Evolutionary conservation across 768 basidiomycete species (phyloP), one percentile per base, ranked within the genome.

Genomic region (Imleria badia): DNA sequence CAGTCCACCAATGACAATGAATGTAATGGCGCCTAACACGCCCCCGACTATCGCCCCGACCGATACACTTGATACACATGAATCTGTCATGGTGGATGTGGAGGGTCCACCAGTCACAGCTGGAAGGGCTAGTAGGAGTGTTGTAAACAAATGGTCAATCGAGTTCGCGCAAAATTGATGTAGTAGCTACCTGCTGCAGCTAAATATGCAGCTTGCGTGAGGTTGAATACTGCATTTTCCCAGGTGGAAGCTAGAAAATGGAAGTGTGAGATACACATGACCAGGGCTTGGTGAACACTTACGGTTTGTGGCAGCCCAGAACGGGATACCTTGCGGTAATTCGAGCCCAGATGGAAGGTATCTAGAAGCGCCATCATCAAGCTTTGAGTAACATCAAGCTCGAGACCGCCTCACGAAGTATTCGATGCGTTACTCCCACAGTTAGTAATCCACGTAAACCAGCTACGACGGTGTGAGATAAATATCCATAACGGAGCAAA

Each of bases 261-360:
- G 50, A 45, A 34, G 2, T 11, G 15, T 60, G 41, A 63, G 48
- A 30, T n/a, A 40, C 14, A 36, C 1, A 36, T 20, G 9, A 20
- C 11, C 6, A 31, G 7, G 13, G 10, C 2, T 39, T 22, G 1
- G 14, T 40, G 19, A 45, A 46, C 30, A 39, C 61, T 33, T 38
- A 69, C 68, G 67, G 22, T 71, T 59, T 35, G 46, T 59, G 12
- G 55, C 29, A 5, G 68, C 60, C 59, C 61, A 69, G 46, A 39
- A 65, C 1, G 68, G 68, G 42, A 69, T 63, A 9, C 59, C 40
- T 30, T 53, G 35, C 6, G 67, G 48, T 17, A 60, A 7, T 2
- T 12, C 38, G 31, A 48, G 38, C 7, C 55, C 59, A 23, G 52
- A 35, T 31, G 65, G 67, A 50, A 69, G 55, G 29, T 71, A 69